These are phyloP conservation scores for Mediolabrus comicus DNA, from an alignment of 108 stramenopile genomes.

Conservation along the genomic window DNA sequence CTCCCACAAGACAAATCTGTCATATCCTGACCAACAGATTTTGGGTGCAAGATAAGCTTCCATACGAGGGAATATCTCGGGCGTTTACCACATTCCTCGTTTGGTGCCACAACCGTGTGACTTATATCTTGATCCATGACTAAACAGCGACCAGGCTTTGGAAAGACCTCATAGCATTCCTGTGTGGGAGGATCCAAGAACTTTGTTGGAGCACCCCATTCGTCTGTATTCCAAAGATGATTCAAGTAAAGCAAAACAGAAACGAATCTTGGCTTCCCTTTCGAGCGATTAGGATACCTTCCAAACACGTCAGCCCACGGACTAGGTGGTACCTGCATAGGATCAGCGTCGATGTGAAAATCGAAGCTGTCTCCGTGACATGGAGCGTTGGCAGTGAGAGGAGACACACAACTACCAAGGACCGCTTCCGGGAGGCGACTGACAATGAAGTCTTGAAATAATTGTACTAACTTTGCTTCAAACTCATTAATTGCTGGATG, in stretches of 20 bases:
- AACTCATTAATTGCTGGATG: slow-evolving; percentile 61
- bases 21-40: slow-evolving; percentile 53
- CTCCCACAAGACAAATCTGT: slow-evolving; percentile 33
- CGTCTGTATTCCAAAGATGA: slow-evolving; percentile 55
- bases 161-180: slow-evolving; percentile 39
- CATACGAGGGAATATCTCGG: slow-evolving; percentile 75
- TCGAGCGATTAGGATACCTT: slow-evolving; percentile 57
- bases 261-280: slow-evolving; percentile 70
- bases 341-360: slow-evolving; percentile 80
- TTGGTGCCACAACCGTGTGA: slow-evolving; percentile 68
- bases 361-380: slow-evolving; percentile 53
- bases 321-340: slow-evolving; percentile 55
- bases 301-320: slow-evolving; percentile 77
- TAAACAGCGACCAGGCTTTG: slow-evolving; percentile 58
- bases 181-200: slow-evolving; percentile 68
- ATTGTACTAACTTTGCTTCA: slow-evolving; percentile 44
- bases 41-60: slow-evolving; percentile 75
- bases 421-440: slow-evolving; percentile 64
- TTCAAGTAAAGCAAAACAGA: slow-evolving; percentile 71
- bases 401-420: slow-evolving; percentile 56
- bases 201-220: slow-evolving; percentile 65
- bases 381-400: slow-evolving; percentile 75
- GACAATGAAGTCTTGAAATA: slow-evolving; percentile 59
- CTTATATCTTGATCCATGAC: slow-evolving; percentile 71
- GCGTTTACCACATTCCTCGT: slow-evolving; percentile 46